Evolutionary conservation across 148 eudicot species (phyloP), one percentile per base, ranked within the genome.

Genomic region (Drosera capensis): DNA sequence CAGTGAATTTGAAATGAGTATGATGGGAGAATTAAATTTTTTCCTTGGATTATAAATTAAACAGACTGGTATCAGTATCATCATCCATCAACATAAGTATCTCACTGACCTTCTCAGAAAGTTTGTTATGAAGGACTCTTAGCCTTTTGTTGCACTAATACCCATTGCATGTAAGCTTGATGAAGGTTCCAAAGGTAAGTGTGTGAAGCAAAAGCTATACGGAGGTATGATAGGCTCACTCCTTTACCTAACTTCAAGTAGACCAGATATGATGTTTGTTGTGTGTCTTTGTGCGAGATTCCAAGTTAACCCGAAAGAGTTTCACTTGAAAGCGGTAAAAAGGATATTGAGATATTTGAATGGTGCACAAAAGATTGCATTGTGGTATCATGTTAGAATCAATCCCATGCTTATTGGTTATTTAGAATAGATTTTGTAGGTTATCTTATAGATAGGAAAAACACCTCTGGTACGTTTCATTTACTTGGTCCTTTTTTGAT

Each of bases 51-150:
- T n/a, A n/a, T n/a, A n/a, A 30, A 30, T 30, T 13, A 30, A 30
- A 13, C 35, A 30, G 7, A 30, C 6, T 5, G 7, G 13, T 5
- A 30, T 30, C 35, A 30, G 35, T 13, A 30, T 30, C 14, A 4
- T 37, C 14, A 37, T 37, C 14, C 40, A 37, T 14, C 40, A 37
- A 37, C 40, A 37, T n/a, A 37, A 37, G n/a, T 28, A 9, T 28
- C 31, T 28, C 6, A 4, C 4, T 3, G 31, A 3, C 6, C 9
- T 28, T 3, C 9, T 28, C 6, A 28, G 9, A 9, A 28, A 28
- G 31, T 28, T 3, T 9, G 9, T n/a, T 28, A 28, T 28, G 31
- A 9, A 28, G 4, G 40, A 13, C n/a, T 3, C 17, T 2, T 7
- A 37, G n/a, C 4, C 40, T 3, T 37, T 7, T 37, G 14, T 11